phyloP scores from a whole-genome alignment of 2,329 filamentous ascomycete genomes.

The Talaromyces sp. region DNA sequence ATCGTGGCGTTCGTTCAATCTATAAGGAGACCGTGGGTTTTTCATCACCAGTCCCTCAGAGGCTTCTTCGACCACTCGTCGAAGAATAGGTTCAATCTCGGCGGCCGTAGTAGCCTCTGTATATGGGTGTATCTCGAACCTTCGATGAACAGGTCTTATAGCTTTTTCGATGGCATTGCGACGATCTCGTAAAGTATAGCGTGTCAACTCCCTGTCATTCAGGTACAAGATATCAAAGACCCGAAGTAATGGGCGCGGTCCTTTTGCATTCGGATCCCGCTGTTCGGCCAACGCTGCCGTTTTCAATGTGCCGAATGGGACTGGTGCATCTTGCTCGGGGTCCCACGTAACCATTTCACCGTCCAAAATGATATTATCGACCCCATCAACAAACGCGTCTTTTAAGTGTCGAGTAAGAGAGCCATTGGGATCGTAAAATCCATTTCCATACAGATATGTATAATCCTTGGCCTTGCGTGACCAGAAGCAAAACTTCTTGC shows the following conservation, averaged over 20 bases:
- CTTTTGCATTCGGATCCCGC: conserved; percentile 63
- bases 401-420: conserved; percentile 77
- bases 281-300: conserved; percentile 80
- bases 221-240: conserved; percentile 90
- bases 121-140: conserved; percentile 79
- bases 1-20: conserved; percentile 83
- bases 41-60: conserved; percentile 92
- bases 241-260: conserved; percentile 72
- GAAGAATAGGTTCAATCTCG: conserved; percentile 74
- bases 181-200: conserved; percentile 78
- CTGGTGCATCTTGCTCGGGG: conserved; percentile 74
- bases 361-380: conserved; percentile 85
- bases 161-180: conserved; percentile 68
- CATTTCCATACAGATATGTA: conserved; percentile 83
- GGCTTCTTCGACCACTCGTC: conserved; percentile 78
- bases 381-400: conserved; percentile 70
- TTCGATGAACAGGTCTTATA: conserved; percentile 67
- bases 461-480: conserved; percentile 96
- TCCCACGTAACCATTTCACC: conserved; percentile 99
- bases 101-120: conserved; percentile 62
- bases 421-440: conserved; percentile 69
- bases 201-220: conserved; percentile 75
- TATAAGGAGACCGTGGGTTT: conserved; percentile 83
- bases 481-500: conserved; percentile 79
- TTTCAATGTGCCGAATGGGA: conserved; percentile 90